These are phyloP conservation scores for Hypomontagnella monticulosa DNA, from an alignment of 495 filamentous ascomycete genomes.

Conservation along the genomic window DNA sequence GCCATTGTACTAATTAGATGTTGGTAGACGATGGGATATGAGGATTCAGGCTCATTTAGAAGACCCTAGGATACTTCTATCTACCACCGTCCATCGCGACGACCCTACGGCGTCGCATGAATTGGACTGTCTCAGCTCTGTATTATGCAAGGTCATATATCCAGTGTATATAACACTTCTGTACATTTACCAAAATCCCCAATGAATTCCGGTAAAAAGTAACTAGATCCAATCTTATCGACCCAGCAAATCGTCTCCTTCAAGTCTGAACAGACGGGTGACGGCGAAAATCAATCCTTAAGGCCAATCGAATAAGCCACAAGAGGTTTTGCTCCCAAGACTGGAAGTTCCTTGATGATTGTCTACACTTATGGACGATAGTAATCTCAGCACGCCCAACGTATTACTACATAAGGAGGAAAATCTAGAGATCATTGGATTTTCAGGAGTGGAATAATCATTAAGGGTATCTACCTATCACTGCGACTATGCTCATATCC, in stretches of 20 bases:
- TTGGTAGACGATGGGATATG: constrained; percentile 3
- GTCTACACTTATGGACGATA: too few relatives aligned
- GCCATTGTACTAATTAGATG: background rate
- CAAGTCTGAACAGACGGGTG: too few relatives aligned
- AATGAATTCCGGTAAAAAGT: too few relatives aligned
- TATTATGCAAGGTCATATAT: constrained; percentile 10
- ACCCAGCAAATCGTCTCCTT: too few relatives aligned
- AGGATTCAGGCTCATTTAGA: constrained; percentile 1
- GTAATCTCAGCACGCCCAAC: too few relatives aligned
- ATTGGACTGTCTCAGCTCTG: constrained; percentile 27
- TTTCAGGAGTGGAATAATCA: constrained; percentile 19
- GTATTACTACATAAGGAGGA: too few relatives aligned
- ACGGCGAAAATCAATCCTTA: too few relatives aligned
- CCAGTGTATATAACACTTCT: background rate
- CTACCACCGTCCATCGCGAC: background rate
- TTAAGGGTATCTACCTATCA: constrained; percentile 30
- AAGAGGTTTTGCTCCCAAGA: too few relatives aligned
- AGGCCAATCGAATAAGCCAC: too few relatives aligned
- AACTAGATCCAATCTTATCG: too few relatives aligned
- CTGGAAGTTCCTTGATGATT: too few relatives aligned
- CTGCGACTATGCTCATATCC: background rate
- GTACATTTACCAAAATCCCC: too few relatives aligned
- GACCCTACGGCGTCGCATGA: background rate
- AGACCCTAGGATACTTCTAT: background rate
- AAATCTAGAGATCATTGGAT: background rate